phyloP scores from a whole-genome alignment of 176 grass and related monocot genomes.

The Triticum urartu region DNA sequence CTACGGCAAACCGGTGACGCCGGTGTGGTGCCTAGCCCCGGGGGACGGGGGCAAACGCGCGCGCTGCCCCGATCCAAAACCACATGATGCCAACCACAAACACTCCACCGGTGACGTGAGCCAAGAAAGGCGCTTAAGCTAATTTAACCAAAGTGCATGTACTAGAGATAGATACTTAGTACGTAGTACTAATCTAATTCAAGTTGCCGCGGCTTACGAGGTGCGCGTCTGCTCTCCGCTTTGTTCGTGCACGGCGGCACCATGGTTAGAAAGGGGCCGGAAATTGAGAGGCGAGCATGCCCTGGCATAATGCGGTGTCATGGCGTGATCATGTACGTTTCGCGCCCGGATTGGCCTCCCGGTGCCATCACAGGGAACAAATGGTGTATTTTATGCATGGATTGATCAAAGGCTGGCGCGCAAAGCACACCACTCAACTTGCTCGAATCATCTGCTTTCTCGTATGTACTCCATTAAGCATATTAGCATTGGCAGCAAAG shows the following conservation, averaged over 20 bases:
- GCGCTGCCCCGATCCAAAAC: constrained; percentile 1
- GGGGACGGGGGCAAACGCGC: background rate
- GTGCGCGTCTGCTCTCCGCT: too few species aligned
- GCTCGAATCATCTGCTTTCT: background rate
- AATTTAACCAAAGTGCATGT: background rate
- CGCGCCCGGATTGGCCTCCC: background rate
- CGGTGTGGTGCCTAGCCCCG: background rate
- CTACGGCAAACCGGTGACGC: background rate
- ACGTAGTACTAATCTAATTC: background rate
- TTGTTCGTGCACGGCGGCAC: background rate
- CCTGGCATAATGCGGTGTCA: background rate
- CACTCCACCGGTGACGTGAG: background rate
- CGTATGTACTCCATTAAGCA: background rate
- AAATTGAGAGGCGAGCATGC: background rate
- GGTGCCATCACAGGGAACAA: background rate
- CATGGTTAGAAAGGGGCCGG: too few species aligned
- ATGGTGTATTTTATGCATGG: background rate
- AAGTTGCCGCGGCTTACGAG: background rate
- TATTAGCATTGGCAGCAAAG: background rate
- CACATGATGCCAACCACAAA: constrained; percentile 1
- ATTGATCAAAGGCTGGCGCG: background rate
- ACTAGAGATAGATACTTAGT: too few species aligned
- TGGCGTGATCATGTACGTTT: background rate
- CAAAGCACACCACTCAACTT: background rate
- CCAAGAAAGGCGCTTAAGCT: constrained; percentile 7